Evolutionary conservation across 306 rosid genomes (phyloP), one percentile per base, ranked within the genome.

Genomic region (Trichosanthes cucumerina): DNA sequence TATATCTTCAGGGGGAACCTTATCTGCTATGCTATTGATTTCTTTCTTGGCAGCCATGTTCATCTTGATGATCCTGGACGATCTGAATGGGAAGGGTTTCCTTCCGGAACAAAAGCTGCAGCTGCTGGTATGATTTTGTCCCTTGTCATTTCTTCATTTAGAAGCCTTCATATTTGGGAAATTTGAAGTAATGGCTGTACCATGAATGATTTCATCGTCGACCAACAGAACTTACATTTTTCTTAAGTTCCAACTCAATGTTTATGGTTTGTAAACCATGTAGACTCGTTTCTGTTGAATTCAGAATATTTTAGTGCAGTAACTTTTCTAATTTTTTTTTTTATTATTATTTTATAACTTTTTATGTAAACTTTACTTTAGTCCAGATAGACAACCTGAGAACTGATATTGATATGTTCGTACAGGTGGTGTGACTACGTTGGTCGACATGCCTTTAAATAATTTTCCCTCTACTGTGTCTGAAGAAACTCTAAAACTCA

Each of bases 51-150:
- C 86, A 95, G 98, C 85, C 98, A 95, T 54, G 90, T 88, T 46
- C 98, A 95, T 87, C 96, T 95, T 78, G 92, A 95, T 74, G 98
- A 95, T 75, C 98, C 98, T 3, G 98, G 98, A 76, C 89, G 97
- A 86, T 66, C 88, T 68, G 96, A 92, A 19, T 92, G 98, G 98
- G 98, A 95, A 82, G 98, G 97, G 77, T 95, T 95, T 91, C 88
- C 85, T 54, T 88, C 96, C 0, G 97, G 98, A 63, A 95, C 97
- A 44, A 85, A 80, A 86, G 98, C 98, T 76, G 98, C 98, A 34
- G 98, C 97, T 80, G 98, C 98, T 80, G 97, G 98, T 95, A 79
- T 78, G 83, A 59, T 47, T 15, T 63, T 62, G 7, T 65, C 13
- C 50, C 10, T 18, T 63, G 62, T 21, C 76, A 50, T 36, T 43